phyloP scores from a whole-genome alignment of 2,329 filamentous ascomycete species.

The Xylariomycetidae sp. region DNA sequence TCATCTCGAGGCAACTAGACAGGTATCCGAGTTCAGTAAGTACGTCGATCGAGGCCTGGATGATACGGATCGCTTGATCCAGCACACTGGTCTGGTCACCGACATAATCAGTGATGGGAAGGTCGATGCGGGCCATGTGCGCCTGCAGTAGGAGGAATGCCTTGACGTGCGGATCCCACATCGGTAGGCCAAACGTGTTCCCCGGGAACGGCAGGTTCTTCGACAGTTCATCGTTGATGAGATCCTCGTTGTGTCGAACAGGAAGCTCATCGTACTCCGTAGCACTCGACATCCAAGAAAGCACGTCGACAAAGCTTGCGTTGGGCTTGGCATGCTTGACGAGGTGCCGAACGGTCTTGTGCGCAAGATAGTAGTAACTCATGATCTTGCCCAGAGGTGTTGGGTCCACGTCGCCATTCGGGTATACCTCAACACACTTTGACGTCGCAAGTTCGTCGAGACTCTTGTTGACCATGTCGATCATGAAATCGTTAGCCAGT shows the following conservation, averaged over 20 bases:
- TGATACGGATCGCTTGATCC: slow-evolving; percentile 93
- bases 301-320: slow-evolving; percentile 72
- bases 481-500: slow-evolving; percentile 89
- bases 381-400: slow-evolving; percentile 96
- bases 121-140: slow-evolving; percentile 85
- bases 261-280: slow-evolving; percentile 97
- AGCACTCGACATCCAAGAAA: slow-evolving; percentile 89
- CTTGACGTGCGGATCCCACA: slow-evolving; percentile 99
- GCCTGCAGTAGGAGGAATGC: slow-evolving; percentile 90
- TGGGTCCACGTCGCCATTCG: slow-evolving; percentile 82
- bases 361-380: slow-evolving; percentile 98
- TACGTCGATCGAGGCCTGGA: slow-evolving; percentile 91
- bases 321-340: slow-evolving; percentile 67
- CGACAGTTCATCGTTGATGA: slow-evolving; percentile 89
- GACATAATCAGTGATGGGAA: slow-evolving; percentile 95
- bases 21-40: slow-evolving; percentile 82
- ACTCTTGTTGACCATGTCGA: slow-evolving; percentile 83
- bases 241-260: slow-evolving; percentile 95
- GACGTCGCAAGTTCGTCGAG: slow-evolving; percentile 77
- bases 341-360: slow-evolving; percentile 86
- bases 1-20: slow-evolving; percentile 73
- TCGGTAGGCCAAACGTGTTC: slow-evolving; percentile 63
- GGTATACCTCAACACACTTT: slow-evolving; percentile 73
- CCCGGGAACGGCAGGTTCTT: slow-evolving; percentile 65
- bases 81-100: slow-evolving; percentile 86